Evolutionary conservation across 257 asterid species (phyloP).

Genomic region (Linderniella brevidens): DNA sequence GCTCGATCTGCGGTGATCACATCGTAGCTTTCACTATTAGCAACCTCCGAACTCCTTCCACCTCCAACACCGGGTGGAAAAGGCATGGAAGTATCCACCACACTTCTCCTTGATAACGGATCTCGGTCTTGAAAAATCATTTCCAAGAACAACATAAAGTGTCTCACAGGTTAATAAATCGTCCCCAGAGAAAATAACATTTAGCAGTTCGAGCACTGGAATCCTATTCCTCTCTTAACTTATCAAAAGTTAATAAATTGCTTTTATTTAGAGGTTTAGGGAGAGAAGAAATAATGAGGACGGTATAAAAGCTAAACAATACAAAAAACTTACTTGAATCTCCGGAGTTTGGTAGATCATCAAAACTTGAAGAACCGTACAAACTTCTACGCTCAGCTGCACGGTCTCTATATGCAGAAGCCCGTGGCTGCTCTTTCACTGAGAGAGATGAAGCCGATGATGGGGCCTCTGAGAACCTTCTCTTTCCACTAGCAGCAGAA

Average conservation of each 20-base stretch:
- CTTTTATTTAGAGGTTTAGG: conserved; percentile 5
- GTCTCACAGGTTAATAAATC: conserved; percentile 58
- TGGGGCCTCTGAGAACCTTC: conserved; percentile 95
- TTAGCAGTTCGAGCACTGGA: conserved; percentile 45
- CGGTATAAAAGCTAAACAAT: conserved; percentile 10
- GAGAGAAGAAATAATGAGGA: background rate
- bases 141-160: conserved; percentile 45
- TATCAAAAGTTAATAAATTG: conserved; percentile 17
- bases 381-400: conserved; percentile 96
- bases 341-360: conserved; percentile 39
- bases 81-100: conserved; percentile 63
- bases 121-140: conserved; percentile 72
- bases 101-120: conserved; percentile 55
- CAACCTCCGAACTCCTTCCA: conserved; percentile 65
- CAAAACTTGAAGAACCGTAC: conserved; percentile 69
- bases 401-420: conserved; percentile 62
- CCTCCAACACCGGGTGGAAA: conserved; percentile 99
- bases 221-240: conserved; percentile 32
- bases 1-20: conserved; percentile 85
- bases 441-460: conserved; percentile 20
- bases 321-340: conserved; percentile 67
- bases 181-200: conserved; percentile 22
- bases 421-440: conserved; percentile 51
- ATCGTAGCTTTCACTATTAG: conserved; percentile 55
- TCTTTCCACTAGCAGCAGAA: conserved; percentile 50